Evolutionary conservation across 192 early-diverging fungal genomes (phyloP).

Genomic region (Pilobolus umbonatus): DNA sequence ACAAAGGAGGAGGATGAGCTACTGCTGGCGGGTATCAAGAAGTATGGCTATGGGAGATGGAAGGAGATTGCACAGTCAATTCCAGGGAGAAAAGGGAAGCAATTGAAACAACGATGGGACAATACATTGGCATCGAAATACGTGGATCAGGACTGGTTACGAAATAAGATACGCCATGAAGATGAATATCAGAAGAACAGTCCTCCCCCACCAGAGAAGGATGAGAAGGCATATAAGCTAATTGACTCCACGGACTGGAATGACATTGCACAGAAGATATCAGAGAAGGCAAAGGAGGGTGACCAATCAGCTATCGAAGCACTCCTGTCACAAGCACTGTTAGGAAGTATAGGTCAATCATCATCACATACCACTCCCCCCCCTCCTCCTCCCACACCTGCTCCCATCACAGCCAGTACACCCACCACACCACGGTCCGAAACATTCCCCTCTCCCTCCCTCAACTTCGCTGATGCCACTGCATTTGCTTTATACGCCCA

Average conservation of each 20-base stretch:
- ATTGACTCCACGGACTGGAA: slow-evolving; percentile 25
- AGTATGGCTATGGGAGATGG: slow-evolving; percentile 28
- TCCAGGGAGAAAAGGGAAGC: slow-evolving; percentile 32
- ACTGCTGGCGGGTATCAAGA: slow-evolving; percentile 27
- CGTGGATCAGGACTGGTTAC: slow-evolving; percentile 28
- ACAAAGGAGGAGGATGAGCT: slow-evolving; percentile 32
- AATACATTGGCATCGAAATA: slow-evolving; percentile 30
- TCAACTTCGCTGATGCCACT: slow-evolving; percentile 26
- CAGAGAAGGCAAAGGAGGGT: slow-evolving; percentile 21
- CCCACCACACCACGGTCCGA: not conserved
- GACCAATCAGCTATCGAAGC: slow-evolving; percentile 15
- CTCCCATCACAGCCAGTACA: slow-evolving; percentile 1
- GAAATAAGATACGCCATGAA: slow-evolving; percentile 15
- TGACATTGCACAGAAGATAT: slow-evolving; percentile 21
- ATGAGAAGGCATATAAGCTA: slow-evolving; percentile 10
- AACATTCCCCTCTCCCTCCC: not conserved
- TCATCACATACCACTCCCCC: slow-evolving; percentile 1
- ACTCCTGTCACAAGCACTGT: slow-evolving; percentile 13
- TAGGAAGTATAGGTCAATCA: slow-evolving; percentile 4
- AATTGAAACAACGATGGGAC: slow-evolving; percentile 32
- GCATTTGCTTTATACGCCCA: slow-evolving; percentile 28
- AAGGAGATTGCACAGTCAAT: slow-evolving; percentile 27
- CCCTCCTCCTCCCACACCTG: not conserved
- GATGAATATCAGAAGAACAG: not conserved
- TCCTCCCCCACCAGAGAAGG: not conserved